A percentile compares a stretch with the other conserved stretches of the same genome.
These are phyloP conservation scores for Nicotiana obtusifolia DNA, from an alignment of 257 asterid genomes.

Conservation along the genomic window DNA sequence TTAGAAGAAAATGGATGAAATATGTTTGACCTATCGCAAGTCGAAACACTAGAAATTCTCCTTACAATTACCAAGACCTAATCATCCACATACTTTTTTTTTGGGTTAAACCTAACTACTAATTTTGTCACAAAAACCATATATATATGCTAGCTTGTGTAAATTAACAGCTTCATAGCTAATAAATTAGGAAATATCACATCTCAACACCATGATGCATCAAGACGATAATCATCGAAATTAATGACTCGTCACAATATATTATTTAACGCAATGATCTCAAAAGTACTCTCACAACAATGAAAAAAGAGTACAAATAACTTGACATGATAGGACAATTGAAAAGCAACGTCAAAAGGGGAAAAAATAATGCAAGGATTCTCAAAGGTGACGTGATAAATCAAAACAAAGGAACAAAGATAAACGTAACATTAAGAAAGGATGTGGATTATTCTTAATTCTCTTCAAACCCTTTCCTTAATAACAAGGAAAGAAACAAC, in stretches of 20 bases:
- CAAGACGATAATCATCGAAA: not conserved
- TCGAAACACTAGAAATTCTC: too few species aligned
- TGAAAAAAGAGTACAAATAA: not conserved
- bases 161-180: not conserved
- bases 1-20: too few species aligned
- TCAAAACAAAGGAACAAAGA: not conserved
- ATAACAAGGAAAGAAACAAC: slow-evolving; percentile 13
- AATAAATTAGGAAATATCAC: not conserved
- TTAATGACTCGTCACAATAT: not conserved
- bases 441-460: not conserved
- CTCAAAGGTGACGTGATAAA: not conserved
- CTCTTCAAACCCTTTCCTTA: not conserved
- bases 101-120: too few species aligned
- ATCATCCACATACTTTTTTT: too few species aligned
- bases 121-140: too few species aligned
- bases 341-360: not conserved
- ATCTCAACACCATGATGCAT: not conserved
- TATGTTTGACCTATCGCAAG: too few species aligned
- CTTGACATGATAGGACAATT: not conserved
- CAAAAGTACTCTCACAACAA: not conserved
- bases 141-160: too few species aligned
- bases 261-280: not conserved
- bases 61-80: too few species aligned
- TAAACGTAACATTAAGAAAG: not conserved
- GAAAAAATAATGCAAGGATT: not conserved